Base-by-base conservation (phyloP, 2,329 filamentous ascomycete species). In the Hawksworthiomyces lignivorus region DNA sequence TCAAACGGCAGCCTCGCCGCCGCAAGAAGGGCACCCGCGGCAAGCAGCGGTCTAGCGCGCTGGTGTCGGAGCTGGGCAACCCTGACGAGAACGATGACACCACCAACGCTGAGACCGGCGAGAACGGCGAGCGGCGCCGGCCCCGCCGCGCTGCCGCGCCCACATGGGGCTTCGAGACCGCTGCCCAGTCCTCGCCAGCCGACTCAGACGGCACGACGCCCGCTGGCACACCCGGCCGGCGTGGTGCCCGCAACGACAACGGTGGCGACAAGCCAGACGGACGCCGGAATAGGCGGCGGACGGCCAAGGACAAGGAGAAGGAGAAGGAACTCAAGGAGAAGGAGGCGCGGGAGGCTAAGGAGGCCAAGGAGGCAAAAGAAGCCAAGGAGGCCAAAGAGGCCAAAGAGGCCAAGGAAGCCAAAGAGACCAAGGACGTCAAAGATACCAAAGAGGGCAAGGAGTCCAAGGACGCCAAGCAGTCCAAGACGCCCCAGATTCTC, bases 141-240 rank as follows among this genome's bases (percentile, higher is more conserved):
- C 78, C 77, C n/a, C 69, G 77, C 29, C 70, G 78, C 50, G 77
- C 77, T 18, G 76, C 76, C 15, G 84, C 85, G 10, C 84, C 85
- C 4, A 85, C 80, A 0, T 89, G 82, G 66, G 77, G 76, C 31
- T 76, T 72, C 44, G 82, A 86, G 53, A 67, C 68, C 21, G 73
- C 56, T 2, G 42, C 52, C 1, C 55, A 56, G 28, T 33, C 48
- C 4, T 56, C 55, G 17, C 50, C 50, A 18, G 68, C 65, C 22
- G 82, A 87, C 45, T 73, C 73, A 14, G 83, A 87, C 52, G 68
- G 65, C 32, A 62, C 67, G 36, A 76, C 77, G 3, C 70, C 73
- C 9, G 67, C 66, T 9, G 72, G 72, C n/a, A 82, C 78, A 4
- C 74, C 75, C 3, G 67, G 69, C 4, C 70, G 73, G 19, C 69